Evolutionary conservation across 257 asterid genomes (phyloP).

Genomic region (Agastache rugosa): DNA sequence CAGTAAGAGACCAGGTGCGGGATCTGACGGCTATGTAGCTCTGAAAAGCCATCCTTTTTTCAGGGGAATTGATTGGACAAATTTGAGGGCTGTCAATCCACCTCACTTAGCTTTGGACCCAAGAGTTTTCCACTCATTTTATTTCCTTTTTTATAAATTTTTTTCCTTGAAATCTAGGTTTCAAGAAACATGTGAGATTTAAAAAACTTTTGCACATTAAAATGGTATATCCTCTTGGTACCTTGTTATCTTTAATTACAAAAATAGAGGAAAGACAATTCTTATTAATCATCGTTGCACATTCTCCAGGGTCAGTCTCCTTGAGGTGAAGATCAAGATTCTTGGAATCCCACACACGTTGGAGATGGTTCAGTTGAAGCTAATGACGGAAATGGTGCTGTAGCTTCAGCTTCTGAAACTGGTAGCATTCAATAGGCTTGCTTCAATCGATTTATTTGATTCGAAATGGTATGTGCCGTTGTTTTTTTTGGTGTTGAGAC

Average conservation of each 20-base stretch:
- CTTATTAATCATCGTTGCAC: conserved; percentile 3
- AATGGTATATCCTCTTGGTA: background rate
- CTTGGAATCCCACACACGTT: conserved; percentile 83
- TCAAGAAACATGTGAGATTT: background rate
- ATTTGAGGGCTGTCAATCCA: conserved; percentile 69
- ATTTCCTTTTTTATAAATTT: background rate
- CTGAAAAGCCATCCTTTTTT: conserved; percentile 90
- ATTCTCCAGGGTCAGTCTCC: conserved; percentile 51
- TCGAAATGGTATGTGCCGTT: conserved; percentile 76
- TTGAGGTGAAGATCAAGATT: conserved; percentile 65
- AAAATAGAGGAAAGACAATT: background rate
- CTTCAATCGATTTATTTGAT: conserved; percentile 98
- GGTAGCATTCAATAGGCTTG: conserved; percentile 91
- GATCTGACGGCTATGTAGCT: conserved; percentile 76
- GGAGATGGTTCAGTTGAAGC: conserved; percentile 66
- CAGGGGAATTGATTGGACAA: conserved; percentile 76
- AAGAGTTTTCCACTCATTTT: conserved; percentile 47
- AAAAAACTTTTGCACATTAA: background rate
- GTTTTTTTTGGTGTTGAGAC: background rate
- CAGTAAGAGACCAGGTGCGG: conserved; percentile 90
- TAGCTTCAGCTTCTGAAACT: conserved; percentile 62
- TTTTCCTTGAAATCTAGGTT: background rate
- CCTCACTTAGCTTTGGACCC: conserved; percentile 77
- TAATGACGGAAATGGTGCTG: conserved; percentile 59
- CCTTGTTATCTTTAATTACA: background rate